Percentiles rank a stretch among this genome's conserved stretches.
phyloP scores from a whole-genome alignment of 306 rosid genomes.

The Oemleria cerasiformis region DNA sequence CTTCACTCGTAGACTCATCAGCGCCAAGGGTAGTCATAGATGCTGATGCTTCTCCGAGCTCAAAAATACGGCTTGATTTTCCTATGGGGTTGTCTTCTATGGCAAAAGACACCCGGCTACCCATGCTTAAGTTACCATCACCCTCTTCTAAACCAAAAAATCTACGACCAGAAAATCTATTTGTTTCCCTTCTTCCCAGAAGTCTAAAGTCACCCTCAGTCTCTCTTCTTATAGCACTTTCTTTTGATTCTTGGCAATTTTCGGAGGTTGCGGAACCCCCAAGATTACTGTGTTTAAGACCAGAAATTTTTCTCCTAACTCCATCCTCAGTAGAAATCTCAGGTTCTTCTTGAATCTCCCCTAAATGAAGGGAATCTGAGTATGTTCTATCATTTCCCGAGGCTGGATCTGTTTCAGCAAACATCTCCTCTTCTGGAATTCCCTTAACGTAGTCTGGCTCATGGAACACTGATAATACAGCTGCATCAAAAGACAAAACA shows the following conservation, averaged over 20 bases:
- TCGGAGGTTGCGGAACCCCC: conserved; percentile 55
- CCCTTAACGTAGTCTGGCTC: conserved; percentile 65
- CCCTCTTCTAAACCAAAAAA: conserved; percentile 74
- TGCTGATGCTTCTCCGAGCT: conserved; percentile 63
- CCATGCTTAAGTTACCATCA: conserved; percentile 48
- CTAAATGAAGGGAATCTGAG: conserved; percentile 26
- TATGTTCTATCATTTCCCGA: conserved; percentile 38
- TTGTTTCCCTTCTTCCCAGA: conserved; percentile 81
- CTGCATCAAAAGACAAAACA: conserved; percentile 91
- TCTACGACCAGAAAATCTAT: conserved; percentile 58
- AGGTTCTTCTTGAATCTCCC: conserved; percentile 65
- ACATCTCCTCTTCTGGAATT: conserved; percentile 75
- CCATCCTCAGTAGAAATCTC: conserved; percentile 35
- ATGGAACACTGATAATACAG: conserved; percentile 70
- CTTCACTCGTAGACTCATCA: conserved; percentile 70
- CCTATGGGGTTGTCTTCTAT: conserved; percentile 59
- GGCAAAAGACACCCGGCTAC: conserved; percentile 71
- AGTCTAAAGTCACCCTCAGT: conserved; percentile 91
- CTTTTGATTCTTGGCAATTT: conserved; percentile 58
- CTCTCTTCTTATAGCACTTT: conserved; percentile 94
- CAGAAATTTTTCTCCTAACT: conserved; percentile 34
- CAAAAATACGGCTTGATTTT: conserved; percentile 41
- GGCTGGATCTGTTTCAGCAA: conserved; percentile 37
- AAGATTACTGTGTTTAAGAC: conserved; percentile 34
- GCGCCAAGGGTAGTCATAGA: conserved; percentile 58